phyloP scores from a whole-genome alignment of 2,329 filamentous ascomycete species.

The Fusarium sambucinum region DNA sequence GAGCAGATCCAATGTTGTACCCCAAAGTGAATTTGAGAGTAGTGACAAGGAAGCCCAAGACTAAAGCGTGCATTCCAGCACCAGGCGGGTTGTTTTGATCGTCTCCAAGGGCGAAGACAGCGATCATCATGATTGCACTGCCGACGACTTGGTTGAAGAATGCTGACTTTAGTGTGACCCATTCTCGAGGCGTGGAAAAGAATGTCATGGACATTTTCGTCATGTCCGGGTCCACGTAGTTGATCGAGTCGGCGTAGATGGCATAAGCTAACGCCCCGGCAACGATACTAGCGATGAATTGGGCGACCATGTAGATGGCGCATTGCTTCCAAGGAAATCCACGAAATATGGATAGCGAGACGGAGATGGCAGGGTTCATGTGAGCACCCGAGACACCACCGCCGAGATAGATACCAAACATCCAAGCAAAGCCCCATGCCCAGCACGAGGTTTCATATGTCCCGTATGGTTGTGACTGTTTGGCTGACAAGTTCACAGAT shows the following conservation, averaged over 20 bases:
- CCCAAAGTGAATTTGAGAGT: slow-evolving; percentile 54
- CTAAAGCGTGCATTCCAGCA: slow-evolving; percentile 54
- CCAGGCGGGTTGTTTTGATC: slow-evolving; percentile 55
- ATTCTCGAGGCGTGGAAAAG: slow-evolving; percentile 49
- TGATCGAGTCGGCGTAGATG: slow-evolving; percentile 26
- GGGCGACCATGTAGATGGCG: slow-evolving; percentile 9
- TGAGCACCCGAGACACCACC: slow-evolving; percentile 49
- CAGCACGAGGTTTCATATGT: slow-evolving; percentile 43
- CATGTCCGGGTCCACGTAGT: slow-evolving; percentile 50
- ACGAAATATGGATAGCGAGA: slow-evolving; percentile 52
- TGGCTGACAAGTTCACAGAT: slow-evolving; percentile 33
- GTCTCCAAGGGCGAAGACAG: slow-evolving; percentile 54
- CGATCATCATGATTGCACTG: slow-evolving; percentile 53
- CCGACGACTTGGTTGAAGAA: slow-evolving; percentile 54
- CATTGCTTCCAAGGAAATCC: slow-evolving; percentile 55
- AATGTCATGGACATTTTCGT: slow-evolving; percentile 50
- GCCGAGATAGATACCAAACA: slow-evolving; percentile 44
- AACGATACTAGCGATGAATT: slow-evolving; percentile 18
- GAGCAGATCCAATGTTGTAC: slow-evolving; percentile 53
- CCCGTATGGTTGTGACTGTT: slow-evolving; percentile 28
- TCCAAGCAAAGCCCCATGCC: slow-evolving; percentile 46
- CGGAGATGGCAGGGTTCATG: slow-evolving; percentile 54
- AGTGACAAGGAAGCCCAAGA: slow-evolving; percentile 53
- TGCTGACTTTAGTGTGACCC: slow-evolving; percentile 45
- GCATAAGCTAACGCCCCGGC: slow-evolving; percentile 24